Percentiles rank a stretch among this genome's conserved stretches.
Conservation (phyloP, 2,329 filamentous ascomycete species). For the Paecilomyces fulvus region DNA sequence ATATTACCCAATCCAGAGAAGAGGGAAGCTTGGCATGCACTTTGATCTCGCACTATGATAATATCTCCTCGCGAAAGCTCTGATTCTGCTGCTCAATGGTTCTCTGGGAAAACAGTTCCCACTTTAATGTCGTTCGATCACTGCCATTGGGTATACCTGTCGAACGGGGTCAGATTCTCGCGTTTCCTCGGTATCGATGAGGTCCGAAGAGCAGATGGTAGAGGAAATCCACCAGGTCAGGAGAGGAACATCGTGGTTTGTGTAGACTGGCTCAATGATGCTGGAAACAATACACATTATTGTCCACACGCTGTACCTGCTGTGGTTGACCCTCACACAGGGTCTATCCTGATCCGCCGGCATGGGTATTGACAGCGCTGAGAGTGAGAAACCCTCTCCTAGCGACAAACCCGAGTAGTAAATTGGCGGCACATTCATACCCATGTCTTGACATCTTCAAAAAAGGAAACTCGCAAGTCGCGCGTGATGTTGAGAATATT, state of each 20-base stretch:
- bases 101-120: background rate
- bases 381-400: background rate
- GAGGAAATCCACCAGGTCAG: background rate
- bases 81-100: slow-evolving; percentile 2
- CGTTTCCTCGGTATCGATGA: background rate
- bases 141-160: background rate
- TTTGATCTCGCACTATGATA: background rate
- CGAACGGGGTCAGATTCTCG: background rate
- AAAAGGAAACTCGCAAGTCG: background rate
- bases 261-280: too few relatives aligned
- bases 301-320: too few relatives aligned
- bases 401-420: background rate
- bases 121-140: background rate
- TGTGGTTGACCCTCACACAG: too few relatives aligned
- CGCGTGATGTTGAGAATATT: background rate
- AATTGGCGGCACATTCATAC: background rate
- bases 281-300: too few relatives aligned
- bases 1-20: slow-evolving; percentile 10
- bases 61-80: slow-evolving; percentile 1
- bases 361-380: too few relatives aligned
- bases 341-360: too few relatives aligned
- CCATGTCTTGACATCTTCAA: background rate
- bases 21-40: slow-evolving; percentile 16
- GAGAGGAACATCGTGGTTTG: background rate
- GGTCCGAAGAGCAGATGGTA: background rate